Conservation (phyloP, 148 eudicot species). For the Chenopodium quinoa region DNA sequence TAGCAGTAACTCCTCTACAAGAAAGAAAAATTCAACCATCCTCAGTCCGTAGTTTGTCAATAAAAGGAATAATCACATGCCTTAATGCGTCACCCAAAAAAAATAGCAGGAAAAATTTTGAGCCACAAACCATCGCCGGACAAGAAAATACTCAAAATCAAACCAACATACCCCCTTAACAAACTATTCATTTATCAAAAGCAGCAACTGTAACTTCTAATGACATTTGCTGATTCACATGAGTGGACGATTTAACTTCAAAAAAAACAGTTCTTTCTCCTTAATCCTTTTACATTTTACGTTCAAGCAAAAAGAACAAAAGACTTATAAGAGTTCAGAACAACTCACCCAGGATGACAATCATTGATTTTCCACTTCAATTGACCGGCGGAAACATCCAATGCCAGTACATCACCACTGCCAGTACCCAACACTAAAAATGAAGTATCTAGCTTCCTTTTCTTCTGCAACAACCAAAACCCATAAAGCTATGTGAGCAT, state of each 20-base stretch:
- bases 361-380: conserved; percentile 87
- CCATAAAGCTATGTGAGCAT: not conserved
- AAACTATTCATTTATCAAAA: not conserved
- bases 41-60: not conserved
- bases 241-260: not conserved
- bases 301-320: not conserved
- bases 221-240: not conserved
- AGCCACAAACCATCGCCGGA: no score
- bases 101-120: no score
- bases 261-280: not conserved
- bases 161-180: no score
- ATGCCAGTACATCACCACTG: conserved; percentile 78
- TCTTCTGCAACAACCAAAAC: conserved; percentile 47
- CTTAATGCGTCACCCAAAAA: not conserved
- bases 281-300: not conserved
- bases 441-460: conserved; percentile 74
- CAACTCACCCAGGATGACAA: conserved; percentile 91
- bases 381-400: conserved; percentile 83
- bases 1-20: conserved; percentile 58
- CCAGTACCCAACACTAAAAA: conserved; percentile 84
- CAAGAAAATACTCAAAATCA: no score
- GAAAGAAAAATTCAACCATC: not conserved
- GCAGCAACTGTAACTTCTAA: not conserved
- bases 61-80: no score
- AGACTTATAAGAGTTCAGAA: not conserved